Evolutionary conservation across 148 eudicot genomes (phyloP).

Genomic region (Amaranthus hypochondriacus): DNA sequence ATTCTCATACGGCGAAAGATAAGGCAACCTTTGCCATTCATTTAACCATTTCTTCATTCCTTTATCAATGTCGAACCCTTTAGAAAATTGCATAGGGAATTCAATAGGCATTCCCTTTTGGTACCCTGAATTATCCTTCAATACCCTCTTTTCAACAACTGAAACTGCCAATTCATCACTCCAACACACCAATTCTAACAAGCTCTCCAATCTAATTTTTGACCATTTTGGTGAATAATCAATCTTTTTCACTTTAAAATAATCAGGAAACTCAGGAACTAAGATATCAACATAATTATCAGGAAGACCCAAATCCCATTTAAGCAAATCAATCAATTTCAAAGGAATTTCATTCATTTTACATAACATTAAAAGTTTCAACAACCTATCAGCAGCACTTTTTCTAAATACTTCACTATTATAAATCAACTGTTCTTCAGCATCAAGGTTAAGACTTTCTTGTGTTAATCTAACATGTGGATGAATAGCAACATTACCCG

Average conservation of each 20-base stretch:
- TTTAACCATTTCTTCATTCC: slow-evolving; percentile 36
- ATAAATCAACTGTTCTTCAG: slow-evolving; percentile 52
- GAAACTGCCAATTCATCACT: slow-evolving; percentile 35
- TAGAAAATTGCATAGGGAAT: slow-evolving; percentile 33
- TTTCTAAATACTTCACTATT: slow-evolving; percentile 36
- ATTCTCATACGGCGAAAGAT: slow-evolving; percentile 80
- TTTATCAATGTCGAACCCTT: slow-evolving; percentile 42
- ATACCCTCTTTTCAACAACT: slow-evolving; percentile 29
- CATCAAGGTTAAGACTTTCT: slow-evolving; percentile 39
- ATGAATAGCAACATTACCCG: slow-evolving; percentile 38
- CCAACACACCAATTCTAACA: slow-evolving; percentile 42
- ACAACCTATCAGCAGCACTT: slow-evolving; percentile 50
- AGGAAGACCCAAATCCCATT: slow-evolving; percentile 48
- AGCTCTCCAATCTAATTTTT: slow-evolving; percentile 8
- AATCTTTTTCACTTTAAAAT: slow-evolving; percentile 31
- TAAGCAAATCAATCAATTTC: slow-evolving; percentile 35
- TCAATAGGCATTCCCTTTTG: slow-evolving; percentile 35
- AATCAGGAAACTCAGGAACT: slow-evolving; percentile 54
- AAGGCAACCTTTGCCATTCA: slow-evolving; percentile 84
- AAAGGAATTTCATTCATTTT: slow-evolving; percentile 36
- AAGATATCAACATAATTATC: slow-evolving; percentile 37
- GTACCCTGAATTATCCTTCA: slow-evolving; percentile 22
- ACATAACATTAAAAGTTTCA: slow-evolving; percentile 71
- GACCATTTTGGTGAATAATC: slow-evolving; percentile 8
- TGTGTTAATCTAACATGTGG: slow-evolving; percentile 66